Evolutionary conservation across 2,329 filamentous ascomycete genomes (phyloP).

Genomic region (Colletotrichum shisoi): DNA sequence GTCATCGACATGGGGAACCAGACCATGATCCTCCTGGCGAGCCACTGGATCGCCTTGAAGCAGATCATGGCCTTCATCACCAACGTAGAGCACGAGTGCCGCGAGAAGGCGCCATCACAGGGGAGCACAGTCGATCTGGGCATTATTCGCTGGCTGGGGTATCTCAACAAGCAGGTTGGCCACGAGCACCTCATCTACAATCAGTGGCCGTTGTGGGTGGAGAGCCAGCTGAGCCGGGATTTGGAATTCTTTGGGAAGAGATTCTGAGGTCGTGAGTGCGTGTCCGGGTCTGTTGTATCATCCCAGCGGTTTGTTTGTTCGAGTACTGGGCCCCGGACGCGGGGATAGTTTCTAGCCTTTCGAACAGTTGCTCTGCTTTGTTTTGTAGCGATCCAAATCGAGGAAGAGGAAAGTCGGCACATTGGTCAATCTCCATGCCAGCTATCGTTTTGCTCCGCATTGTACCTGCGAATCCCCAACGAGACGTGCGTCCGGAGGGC

Average conservation of each 20-base stretch:
- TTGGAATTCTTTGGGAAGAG: constrained; percentile 56
- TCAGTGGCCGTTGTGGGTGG: constrained; percentile 64
- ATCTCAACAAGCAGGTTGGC: constrained; percentile 59
- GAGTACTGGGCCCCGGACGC: background rate
- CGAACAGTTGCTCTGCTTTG: background rate
- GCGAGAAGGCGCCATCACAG: constrained; percentile 44
- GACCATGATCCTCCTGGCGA: constrained; percentile 57
- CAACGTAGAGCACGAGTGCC: constrained; percentile 50
- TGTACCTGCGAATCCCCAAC: background rate
- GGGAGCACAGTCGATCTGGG: constrained; percentile 52
- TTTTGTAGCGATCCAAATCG: background rate
- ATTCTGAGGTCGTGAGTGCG: constrained; percentile 13
- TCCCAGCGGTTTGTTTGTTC: background rate
- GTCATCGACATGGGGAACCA: constrained; percentile 59
- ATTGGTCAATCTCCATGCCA: background rate
- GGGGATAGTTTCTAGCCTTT: too few relatives aligned
- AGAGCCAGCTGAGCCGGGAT: constrained; percentile 58
- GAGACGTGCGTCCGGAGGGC: background rate
- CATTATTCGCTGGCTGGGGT: constrained; percentile 59
- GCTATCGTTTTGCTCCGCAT: background rate
- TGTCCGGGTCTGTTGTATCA: too few relatives aligned
- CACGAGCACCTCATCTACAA: constrained; percentile 57
- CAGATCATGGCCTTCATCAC: constrained; percentile 62
- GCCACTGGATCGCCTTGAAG: constrained; percentile 64
- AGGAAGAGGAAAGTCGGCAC: too few relatives aligned